Conservation (phyloP, 2,329 filamentous ascomycete species). For the Capronia epimyces region DNA sequence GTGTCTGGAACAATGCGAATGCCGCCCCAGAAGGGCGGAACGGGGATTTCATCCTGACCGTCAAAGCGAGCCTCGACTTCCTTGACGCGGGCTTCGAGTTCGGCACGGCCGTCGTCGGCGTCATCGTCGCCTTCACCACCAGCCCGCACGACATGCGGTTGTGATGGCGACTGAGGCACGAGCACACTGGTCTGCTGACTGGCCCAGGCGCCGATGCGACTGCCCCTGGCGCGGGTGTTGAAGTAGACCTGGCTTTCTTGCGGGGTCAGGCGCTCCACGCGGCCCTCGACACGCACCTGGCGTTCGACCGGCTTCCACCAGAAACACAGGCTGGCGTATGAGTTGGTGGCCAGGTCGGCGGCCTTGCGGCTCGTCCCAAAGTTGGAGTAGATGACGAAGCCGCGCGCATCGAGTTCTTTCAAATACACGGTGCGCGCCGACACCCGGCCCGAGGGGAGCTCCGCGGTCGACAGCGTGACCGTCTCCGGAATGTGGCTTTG, state of each 20-base stretch:
- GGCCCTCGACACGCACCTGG: conserved; percentile 85
- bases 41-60: conserved; percentile 71
- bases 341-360: conserved; percentile 65
- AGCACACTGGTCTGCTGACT: conserved; percentile 80
- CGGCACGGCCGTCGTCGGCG: conserved; percentile 61
- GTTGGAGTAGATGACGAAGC: conserved; percentile 92
- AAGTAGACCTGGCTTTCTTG: conserved; percentile 69
- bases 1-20: conserved; percentile 76
- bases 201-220: conserved; percentile 86
- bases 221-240: conserved; percentile 66
- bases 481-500: conserved; percentile 75
- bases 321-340: conserved; percentile 77
- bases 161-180: conserved; percentile 32
- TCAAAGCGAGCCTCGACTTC: conserved; percentile 73
- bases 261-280: conserved; percentile 57
- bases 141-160: too few relatives aligned
- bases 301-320: conserved; percentile 83
- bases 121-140: conserved; percentile 32
- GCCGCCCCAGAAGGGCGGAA: conserved; percentile 93
- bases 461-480: conserved; percentile 77
- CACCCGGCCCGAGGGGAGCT: conserved; percentile 75
- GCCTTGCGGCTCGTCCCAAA: conserved; percentile 70
- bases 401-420: conserved; percentile 78
- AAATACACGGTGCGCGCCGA: conserved; percentile 85
- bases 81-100: conserved; percentile 70